Evolutionary conservation across 176 grass and related monocot genomes (phyloP), one percentile per base, ranked within the genome.

Genomic region (Oropetium thomaeum): DNA sequence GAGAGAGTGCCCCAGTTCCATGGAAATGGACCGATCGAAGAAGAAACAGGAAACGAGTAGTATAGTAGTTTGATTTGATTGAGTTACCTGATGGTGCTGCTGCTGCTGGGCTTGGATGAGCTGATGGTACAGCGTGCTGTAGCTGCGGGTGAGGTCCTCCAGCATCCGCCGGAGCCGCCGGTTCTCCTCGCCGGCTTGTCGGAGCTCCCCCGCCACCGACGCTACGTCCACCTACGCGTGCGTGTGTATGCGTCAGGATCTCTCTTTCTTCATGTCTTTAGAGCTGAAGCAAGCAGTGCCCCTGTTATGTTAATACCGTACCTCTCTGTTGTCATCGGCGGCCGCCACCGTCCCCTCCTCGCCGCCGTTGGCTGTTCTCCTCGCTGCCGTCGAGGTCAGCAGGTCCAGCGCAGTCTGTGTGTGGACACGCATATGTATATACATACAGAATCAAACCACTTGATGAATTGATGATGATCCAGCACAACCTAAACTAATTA

Each of bases 111-210:
- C 35, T 49, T 73, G 68, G 63, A 87, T 29, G 43, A 88, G 25
- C 79, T 88, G 85, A 8, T 78, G 41, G 32, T 83, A 52, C 17
- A 88, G 85, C 3, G 23, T 34, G 32, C 41, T 38, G 62, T 88
- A 83, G 65, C 80, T 88, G 58, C 49, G 62, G 19, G 66, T 83
- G 37, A 88, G 38, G 31, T 88, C 74, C 15, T 88, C 85, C 80
- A 83, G 59, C 85, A 61, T 74, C 68, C 41, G 61, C 61, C 74
- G 80, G 33, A 88, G 62, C 29, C 67, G 68, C 51, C 80, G 68
- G 85, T 88, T 88, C 67, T 88, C 85, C 69, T 83, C 85, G 6
- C 58, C 63, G 8, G 80, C 79, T 19, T 70, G 85, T 68, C 55
- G 52, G 41, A 88, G 67, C 40, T 83, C 75, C 4, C 49, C 73